Evolutionary conservation across 257 asterid genomes (phyloP).

Genomic region (Solanum virginianum): DNA sequence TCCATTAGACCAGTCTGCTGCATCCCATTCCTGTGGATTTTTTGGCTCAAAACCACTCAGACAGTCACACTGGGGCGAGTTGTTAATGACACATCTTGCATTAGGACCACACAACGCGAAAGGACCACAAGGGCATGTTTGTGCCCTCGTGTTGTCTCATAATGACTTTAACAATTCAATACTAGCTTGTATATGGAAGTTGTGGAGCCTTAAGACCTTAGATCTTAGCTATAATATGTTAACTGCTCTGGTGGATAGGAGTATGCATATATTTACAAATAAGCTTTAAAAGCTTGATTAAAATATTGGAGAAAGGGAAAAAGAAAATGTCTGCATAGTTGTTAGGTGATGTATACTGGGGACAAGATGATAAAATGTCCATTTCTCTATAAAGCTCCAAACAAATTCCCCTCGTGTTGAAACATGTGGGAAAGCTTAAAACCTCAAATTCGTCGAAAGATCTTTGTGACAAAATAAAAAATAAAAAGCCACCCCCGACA

Average conservation of each 20-base stretch:
- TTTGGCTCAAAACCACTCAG: too few relatives aligned
- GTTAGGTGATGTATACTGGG: slow-evolving; percentile 29
- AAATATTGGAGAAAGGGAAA: background rate
- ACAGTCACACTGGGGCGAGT: too few relatives aligned
- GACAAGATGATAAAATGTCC: slow-evolving; percentile 22
- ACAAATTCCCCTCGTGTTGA: too few relatives aligned
- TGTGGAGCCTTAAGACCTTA: slow-evolving; percentile 28
- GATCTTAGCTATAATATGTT: slow-evolving; percentile 64
- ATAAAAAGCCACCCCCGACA: too few relatives aligned
- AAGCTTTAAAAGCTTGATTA: background rate
- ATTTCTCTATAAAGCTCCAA: slow-evolving; percentile 1
- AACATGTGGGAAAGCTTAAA: too few relatives aligned
- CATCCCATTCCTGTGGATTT: too few relatives aligned
- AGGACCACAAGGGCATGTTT: too few relatives aligned
- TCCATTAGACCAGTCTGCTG: too few relatives aligned
- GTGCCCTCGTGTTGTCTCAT: slow-evolving; percentile 42
- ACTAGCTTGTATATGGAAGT: slow-evolving; percentile 42
- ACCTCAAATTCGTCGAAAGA: too few relatives aligned
- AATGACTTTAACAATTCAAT: slow-evolving; percentile 41
- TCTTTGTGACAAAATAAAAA: too few relatives aligned
- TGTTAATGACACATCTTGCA: too few relatives aligned
- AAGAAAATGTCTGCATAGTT: slow-evolving; percentile 4
- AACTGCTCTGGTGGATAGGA: slow-evolving; percentile 6
- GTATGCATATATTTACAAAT: background rate
- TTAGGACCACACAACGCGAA: too few relatives aligned